These are phyloP conservation scores for Babesia gibsoni DNA, from an alignment of 169 alveolate species.

Conservation along the genomic window DNA sequence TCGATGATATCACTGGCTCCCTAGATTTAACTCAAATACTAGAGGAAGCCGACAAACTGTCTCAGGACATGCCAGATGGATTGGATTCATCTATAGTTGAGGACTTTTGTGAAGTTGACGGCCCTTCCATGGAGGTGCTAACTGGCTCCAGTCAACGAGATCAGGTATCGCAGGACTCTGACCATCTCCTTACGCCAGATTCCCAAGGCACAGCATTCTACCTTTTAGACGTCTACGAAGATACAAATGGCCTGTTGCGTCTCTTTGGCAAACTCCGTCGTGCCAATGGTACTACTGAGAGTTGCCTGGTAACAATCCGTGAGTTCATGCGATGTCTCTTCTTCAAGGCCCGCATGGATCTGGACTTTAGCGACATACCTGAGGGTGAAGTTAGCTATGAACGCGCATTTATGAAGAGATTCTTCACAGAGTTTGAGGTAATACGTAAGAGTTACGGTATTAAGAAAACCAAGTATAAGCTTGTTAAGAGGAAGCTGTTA, in stretches of 20 bases:
- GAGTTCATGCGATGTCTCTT: slow-evolving; percentile 49
- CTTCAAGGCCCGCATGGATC: slow-evolving; percentile 61
- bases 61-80: not conserved
- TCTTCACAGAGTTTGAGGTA: slow-evolving; percentile 45
- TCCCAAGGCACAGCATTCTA: slow-evolving; percentile 42
- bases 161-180: not conserved
- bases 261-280: slow-evolving; percentile 42
- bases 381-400: slow-evolving; percentile 33
- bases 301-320: slow-evolving; percentile 51
- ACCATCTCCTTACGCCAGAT: not conserved
- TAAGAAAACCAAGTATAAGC: slow-evolving; percentile 55
- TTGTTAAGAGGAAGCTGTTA: slow-evolving; percentile 60
- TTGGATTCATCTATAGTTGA: slow-evolving; percentile 37
- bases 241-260: slow-evolving; percentile 22
- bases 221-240: slow-evolving; percentile 53
- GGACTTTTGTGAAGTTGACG: slow-evolving; percentile 52
- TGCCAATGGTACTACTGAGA: slow-evolving; percentile 28
- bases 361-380: slow-evolving; percentile 30
- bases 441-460: slow-evolving; percentile 51
- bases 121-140: slow-evolving; percentile 3
- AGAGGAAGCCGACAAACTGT: not conserved
- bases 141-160: not conserved
- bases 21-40: not conserved
- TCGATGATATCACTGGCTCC: not conserved
- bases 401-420: slow-evolving; percentile 47